Evolutionary conservation across 2,329 filamentous ascomycete species (phyloP).

Genomic region (Parascedosporium putredinis): DNA sequence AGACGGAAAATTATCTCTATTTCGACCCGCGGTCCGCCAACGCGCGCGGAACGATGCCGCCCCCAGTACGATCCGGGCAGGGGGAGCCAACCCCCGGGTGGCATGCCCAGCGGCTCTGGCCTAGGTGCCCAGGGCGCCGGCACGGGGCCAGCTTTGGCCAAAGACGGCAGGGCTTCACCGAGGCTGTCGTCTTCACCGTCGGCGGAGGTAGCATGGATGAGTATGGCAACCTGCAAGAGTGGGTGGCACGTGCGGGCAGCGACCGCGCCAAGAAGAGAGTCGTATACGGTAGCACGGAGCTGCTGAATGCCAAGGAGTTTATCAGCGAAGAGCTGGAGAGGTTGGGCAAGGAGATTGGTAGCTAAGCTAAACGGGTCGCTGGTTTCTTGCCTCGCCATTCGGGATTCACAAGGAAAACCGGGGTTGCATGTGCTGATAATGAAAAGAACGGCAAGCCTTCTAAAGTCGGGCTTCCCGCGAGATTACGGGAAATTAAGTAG

Average conservation of each 20-base stretch:
- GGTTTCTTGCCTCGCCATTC: no score
- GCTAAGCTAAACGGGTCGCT: background rate
- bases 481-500: no score
- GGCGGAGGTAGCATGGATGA: slow-evolving; percentile 98
- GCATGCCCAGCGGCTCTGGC: slow-evolving; percentile 36
- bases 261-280: slow-evolving; percentile 65
- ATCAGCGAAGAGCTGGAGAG: slow-evolving; percentile 53
- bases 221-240: slow-evolving; percentile 94
- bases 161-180: slow-evolving; percentile 75
- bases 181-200: slow-evolving; percentile 88
- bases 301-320: slow-evolving; percentile 60
- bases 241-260: slow-evolving; percentile 69
- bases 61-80: slow-evolving; percentile 52
- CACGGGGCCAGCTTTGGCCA: slow-evolving; percentile 81
- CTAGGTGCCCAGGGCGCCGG: slow-evolving; percentile 38
- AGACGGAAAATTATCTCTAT: slow-evolving; percentile 94
- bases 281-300: slow-evolving; percentile 88
- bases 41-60: slow-evolving; percentile 82
- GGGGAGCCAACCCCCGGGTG: slow-evolving; percentile 33
- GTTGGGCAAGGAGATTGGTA: slow-evolving; percentile 44
- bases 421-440: no score
- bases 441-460: no score
- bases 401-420: no score
- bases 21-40: slow-evolving; percentile 93
- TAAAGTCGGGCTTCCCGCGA: no score